Base-by-base conservation (phyloP, 2,329 filamentous ascomycete species). In the Penicillium sp. region DNA sequence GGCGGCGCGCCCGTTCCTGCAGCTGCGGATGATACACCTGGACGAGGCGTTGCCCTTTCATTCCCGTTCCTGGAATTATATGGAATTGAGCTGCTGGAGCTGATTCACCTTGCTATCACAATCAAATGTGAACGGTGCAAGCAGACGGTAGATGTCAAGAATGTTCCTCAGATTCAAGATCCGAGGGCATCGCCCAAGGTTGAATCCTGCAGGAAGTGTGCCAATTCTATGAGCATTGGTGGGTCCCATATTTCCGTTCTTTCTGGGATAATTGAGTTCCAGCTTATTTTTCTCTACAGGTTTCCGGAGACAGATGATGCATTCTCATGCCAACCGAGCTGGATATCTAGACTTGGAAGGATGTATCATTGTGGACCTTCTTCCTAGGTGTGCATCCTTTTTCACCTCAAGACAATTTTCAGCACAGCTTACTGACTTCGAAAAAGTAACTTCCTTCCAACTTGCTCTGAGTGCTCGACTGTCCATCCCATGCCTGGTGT, bases 121-220 rank as follows among this genome's bases (percentile, higher is more conserved):
- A 76, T 89, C 54, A 91, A 90, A 66, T 95, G 89, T 66, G 81
- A 84, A 45, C 81, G 89, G 32, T 95, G 89, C 76, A 90, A 86
- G 66, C 86, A 87, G 3, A 67, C 77, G 10, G 82, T 83, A 61
- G 89, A 93, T 54, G 71, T 91, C 35, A 81, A 81, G 6, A 81
- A 82, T 23, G 73, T 92, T 7, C 82, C 80, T 49, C 78, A 83
- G 39, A 77, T 77, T 35, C 69, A 67, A 24, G 70, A 72, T 25
- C 70, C 69, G 18, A 66, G 63, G 28, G 72, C 71, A 29, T 65
- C 70, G 18, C 69, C 73, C 3, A 73, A 73, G 35, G 64, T 72
- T 9, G 74, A 78, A 56, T 72, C 69, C 2, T 82, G 80, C 68
- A 76, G 75, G 48, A 82, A 82, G 63, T 82, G 80, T 51, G 71